Base-by-base conservation (phyloP, 768 basidiomycete species). In the Leccinellum luteum region DNA sequence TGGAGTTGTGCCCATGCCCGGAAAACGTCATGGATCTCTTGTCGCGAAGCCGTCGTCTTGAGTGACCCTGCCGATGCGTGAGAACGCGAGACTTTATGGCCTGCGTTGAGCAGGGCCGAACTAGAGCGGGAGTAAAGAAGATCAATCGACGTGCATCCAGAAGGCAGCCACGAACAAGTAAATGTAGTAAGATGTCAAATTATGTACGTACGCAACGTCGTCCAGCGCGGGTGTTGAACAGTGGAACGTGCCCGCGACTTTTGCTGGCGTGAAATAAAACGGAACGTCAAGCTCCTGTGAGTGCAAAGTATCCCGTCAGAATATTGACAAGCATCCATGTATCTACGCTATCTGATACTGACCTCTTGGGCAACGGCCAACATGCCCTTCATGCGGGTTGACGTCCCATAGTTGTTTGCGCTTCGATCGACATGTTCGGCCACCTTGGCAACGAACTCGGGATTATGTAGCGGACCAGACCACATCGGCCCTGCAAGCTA, bases 401-500 rank as follows among this genome's bases (percentile, higher is more conserved):
- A 79, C 0, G 95, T 98, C 10, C 88, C 87, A 66, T 94, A 98
- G 41, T 79, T 80, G 41, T 78, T 76, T 60, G 81, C 69, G 60
- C 87, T 81, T 15, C 69, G 72, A 56, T 87, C 84, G 13, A 95
- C 76, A 65, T 94, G 90, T 21, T 81, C 76, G 30, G 97, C 75
- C 14, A 96, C 86, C 60, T 83, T 83, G n/a, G 75, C 69, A 6
- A 93, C 79, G 64, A 98, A 99, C 6, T 76, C 78, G 2, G 75
- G 63, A 67, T 94, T 82, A 66, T 99, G 97, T 23, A 99, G 73
- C 1, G 88, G 84, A 1, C 89, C 94, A 6, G 89, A 86, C 97
- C 97, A 98, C 91, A 99, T 95, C 0, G 97, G 97, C 2, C 97
- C 97, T 19, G 90, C 92, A 34, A 94, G 69, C 93, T 96, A 60